Percentiles rank a stretch among this genome's conserved stretches.
phyloP scores from a whole-genome alignment of 2,329 filamentous ascomycete species.

The Ambrosiella xylebori region DNA sequence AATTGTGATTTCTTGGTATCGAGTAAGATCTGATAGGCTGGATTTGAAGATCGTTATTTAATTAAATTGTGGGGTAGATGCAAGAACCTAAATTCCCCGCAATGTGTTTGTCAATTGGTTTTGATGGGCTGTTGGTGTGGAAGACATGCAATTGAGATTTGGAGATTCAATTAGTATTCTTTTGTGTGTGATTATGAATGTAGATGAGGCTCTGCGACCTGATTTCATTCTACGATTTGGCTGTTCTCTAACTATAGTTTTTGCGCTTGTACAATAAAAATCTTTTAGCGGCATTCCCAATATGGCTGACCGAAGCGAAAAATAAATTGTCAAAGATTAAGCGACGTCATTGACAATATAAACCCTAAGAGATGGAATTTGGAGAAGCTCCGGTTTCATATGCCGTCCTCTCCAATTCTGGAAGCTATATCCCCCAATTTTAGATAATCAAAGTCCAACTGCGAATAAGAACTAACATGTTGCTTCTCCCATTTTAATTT shows the following conservation, averaged over 20 bases:
- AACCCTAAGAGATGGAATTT: not conserved
- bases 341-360: not conserved
- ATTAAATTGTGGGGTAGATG: constrained; percentile 12
- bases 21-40: constrained; percentile 4
- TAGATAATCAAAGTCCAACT: not conserved
- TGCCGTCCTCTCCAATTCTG: not conserved
- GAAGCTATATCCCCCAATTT: not conserved
- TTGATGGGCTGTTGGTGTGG: not conserved
- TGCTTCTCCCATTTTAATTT: not conserved
- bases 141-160: not conserved
- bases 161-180: not conserved
- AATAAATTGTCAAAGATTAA: not conserved
- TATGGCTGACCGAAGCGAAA: not conserved
- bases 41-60: constrained; percentile 1
- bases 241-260: not conserved
- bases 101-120: not conserved
- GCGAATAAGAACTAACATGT: not conserved
- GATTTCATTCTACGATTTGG: not conserved
- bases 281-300: not conserved
- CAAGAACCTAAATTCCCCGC: constrained; percentile 10
- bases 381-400: constrained; percentile 6
- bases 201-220: not conserved
- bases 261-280: not conserved
- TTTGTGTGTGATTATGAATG: not conserved
- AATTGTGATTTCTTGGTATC: not conserved